A percentile compares a stretch with the other conserved stretches of the same genome.
Conservation (phyloP, 495 filamentous ascomycete species). For the Lasiosphaeria miniovina region DNA sequence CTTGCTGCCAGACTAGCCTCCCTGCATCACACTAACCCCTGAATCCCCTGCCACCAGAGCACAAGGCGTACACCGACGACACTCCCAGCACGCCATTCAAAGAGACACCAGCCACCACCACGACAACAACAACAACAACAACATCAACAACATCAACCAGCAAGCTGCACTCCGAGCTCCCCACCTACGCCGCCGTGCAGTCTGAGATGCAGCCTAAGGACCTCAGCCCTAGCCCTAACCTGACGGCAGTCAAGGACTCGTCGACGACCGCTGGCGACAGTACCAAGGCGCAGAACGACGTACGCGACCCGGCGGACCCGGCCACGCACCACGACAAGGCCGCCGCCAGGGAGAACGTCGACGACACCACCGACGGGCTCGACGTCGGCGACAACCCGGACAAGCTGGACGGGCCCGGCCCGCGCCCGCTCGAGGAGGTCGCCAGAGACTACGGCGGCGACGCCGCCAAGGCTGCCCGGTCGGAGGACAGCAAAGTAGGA, state of each 20-base stretch:
- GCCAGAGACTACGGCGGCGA: conserved; percentile 44
- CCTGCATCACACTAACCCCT: neutral
- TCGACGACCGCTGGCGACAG: conserved; percentile 28
- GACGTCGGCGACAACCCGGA: conserved; percentile 29
- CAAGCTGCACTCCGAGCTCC: no score
- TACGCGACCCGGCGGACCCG: conserved; percentile 33
- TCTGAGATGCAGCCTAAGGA: no score
- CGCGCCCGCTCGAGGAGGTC: conserved; percentile 37
- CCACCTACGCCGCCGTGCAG: no score
- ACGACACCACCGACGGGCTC: conserved; percentile 24
- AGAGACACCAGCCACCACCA: no score
- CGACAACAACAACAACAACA: neutral
- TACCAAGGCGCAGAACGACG: conserved; percentile 38
- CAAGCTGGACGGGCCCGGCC: conserved; percentile 42
- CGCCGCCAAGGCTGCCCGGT: conserved; percentile 19
- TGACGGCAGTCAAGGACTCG: conserved; percentile 26
- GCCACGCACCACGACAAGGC: conserved; percentile 25
- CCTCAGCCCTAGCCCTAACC: conserved; percentile 9
- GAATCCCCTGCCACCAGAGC: neutral
- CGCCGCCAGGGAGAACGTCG: conserved; percentile 28
- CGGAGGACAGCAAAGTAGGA: neutral
- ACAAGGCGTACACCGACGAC: neutral
- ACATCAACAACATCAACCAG: no score
- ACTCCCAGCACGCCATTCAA: neutral
- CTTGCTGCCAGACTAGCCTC: conserved; percentile 1